phyloP scores from a whole-genome alignment of 1,139 yeast species.

The Pichia sp. region DNA sequence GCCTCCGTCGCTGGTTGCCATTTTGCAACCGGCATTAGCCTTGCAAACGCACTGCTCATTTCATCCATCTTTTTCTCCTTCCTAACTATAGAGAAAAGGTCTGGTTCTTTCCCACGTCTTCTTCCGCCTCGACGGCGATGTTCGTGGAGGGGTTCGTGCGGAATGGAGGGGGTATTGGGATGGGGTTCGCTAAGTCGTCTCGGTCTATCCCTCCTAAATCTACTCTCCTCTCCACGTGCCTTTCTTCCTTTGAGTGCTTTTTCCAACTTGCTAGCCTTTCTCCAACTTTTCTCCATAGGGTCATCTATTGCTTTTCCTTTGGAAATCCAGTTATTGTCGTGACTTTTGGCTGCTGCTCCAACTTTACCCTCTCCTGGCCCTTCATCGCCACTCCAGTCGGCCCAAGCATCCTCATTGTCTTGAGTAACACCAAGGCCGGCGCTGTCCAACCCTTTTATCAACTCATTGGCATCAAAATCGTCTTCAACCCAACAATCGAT shows the following conservation, averaged over 20 bases:
- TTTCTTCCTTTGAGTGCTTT: background rate
- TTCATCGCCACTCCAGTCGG: slow-evolving; percentile 2
- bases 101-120: background rate
- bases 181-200: background rate
- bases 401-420: slow-evolving; percentile 8
- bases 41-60: slow-evolving; percentile 5
- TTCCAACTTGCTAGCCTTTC: background rate
- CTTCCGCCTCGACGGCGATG: background rate
- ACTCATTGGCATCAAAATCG: slow-evolving; percentile 8
- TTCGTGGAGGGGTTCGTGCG: background rate
- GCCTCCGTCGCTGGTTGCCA: slow-evolving; percentile 12
- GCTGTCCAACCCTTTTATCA: slow-evolving; percentile 3
- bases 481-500: slow-evolving; percentile 15
- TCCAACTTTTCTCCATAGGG: background rate
- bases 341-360: background rate
- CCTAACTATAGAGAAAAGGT: background rate
- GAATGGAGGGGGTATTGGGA: background rate
- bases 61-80: slow-evolving; percentile 3
- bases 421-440: background rate
- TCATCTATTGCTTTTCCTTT: background rate
- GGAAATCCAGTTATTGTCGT: background rate
- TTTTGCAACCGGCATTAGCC: slow-evolving; percentile 15
- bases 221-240: background rate
- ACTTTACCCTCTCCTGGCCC: background rate
- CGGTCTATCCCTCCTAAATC: background rate